Evolutionary conservation across 2,329 filamentous ascomycete species (phyloP).

Genomic region (Fusarium sulawesiense): DNA sequence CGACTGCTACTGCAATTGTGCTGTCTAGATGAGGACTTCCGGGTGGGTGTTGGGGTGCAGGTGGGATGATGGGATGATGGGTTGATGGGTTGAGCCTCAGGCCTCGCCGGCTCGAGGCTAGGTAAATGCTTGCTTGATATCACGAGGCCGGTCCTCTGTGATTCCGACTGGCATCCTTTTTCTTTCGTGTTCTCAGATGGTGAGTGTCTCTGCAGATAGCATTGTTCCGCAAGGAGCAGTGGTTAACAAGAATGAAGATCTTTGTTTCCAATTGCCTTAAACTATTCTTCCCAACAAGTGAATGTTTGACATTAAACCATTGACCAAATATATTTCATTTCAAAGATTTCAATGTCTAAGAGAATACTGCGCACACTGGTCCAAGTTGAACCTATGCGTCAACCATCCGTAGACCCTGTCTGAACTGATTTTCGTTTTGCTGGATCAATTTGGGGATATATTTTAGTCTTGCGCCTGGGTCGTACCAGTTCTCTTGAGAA

Average conservation of each 20-base stretch:
- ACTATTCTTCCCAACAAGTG: background rate
- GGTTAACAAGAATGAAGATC: background rate
- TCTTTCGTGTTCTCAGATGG: background rate
- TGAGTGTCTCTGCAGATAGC: too few relatives aligned
- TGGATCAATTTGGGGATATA: too few relatives aligned
- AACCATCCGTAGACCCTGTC: too few relatives aligned
- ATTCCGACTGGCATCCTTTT: background rate
- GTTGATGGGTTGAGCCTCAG: background rate
- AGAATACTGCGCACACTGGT: too few relatives aligned
- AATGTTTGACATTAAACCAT: background rate
- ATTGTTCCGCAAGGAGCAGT: background rate
- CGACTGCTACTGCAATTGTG: constrained; percentile 6
- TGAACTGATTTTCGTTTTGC: too few relatives aligned
- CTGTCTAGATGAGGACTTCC: background rate
- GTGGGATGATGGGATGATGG: too few relatives aligned
- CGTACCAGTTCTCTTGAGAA: too few relatives aligned
- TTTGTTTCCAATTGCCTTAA: background rate
- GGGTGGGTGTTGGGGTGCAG: rapidly evolving
- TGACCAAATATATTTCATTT: background rate
- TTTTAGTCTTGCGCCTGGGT: too few relatives aligned
- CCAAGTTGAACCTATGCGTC: too few relatives aligned
- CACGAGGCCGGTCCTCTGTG: too few relatives aligned
- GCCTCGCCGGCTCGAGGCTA: background rate
- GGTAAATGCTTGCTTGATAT: background rate
- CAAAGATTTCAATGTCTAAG: background rate